A percentile compares a stretch with the other conserved stretches of the same genome.
Conservation (phyloP, 192 early-diverging fungal species). For the Backusella circina region DNA sequence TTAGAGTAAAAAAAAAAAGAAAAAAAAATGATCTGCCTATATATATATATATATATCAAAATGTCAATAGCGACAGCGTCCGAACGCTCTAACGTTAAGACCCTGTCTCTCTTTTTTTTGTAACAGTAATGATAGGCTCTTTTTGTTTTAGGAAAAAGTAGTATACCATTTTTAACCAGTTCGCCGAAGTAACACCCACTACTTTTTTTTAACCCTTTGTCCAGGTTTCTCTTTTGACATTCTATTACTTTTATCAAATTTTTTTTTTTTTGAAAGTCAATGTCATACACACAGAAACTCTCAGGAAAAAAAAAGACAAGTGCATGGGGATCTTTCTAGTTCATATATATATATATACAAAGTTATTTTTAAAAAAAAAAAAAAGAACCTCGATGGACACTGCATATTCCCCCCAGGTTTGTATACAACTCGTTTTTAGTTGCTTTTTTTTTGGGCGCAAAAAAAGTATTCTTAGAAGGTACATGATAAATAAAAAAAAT, state of each 20-base stretch:
- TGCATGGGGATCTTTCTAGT: not conserved
- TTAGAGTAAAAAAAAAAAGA: not conserved
- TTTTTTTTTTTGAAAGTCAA: not conserved
- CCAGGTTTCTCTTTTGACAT: not conserved
- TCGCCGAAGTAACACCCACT: not conserved
- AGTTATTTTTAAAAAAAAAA: too few relatives aligned
- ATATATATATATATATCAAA: too few relatives aligned
- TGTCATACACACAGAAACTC: too few relatives aligned
- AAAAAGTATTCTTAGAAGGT: not conserved
- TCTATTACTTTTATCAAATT: not conserved
- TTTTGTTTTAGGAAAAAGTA: not conserved
- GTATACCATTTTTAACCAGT: not conserved
- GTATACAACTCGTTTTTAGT: not conserved
- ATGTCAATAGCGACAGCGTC: not conserved
- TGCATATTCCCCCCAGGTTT: not conserved
- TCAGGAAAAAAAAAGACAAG: not conserved
- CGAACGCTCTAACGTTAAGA: not conserved
- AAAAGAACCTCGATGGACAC: too few relatives aligned
- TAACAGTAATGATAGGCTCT: not conserved
- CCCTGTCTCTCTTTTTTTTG: not conserved
- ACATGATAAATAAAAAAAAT: not conserved
- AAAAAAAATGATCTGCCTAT: not conserved
- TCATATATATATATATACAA: too few relatives aligned
- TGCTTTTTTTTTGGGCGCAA: not conserved
- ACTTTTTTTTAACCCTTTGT: not conserved